phyloP scores from a whole-genome alignment of 1,139 yeast species.

The Candida pseudoviswanathii region DNA sequence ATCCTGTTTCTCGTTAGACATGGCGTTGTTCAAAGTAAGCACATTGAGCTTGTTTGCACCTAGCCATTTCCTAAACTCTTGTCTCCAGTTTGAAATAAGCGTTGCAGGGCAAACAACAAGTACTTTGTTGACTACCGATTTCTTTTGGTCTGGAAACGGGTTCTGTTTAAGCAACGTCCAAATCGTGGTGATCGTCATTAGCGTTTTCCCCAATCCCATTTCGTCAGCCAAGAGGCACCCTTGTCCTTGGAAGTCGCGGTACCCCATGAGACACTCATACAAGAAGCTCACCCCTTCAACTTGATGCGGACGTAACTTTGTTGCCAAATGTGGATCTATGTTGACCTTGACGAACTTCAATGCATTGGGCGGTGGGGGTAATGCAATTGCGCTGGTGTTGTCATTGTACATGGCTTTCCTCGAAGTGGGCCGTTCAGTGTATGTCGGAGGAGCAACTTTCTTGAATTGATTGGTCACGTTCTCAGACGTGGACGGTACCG shows the following conservation, averaged over 20 bases:
- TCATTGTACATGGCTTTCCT: constrained; percentile 14
- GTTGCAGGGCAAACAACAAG: constrained; percentile 93
- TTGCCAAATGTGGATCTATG: constrained; percentile 66
- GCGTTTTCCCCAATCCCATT: constrained; percentile 95
- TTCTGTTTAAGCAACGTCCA: constrained; percentile 84
- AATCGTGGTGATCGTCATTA: constrained; percentile 78
- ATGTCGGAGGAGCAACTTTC: constrained; percentile 13
- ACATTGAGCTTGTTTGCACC: constrained; percentile 65
- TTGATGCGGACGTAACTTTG: constrained; percentile 77
- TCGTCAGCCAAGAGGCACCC: constrained; percentile 95
- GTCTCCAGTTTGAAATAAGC: constrained; percentile 82
- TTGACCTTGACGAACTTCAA: constrained; percentile 52
- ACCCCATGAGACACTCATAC: constrained; percentile 81
- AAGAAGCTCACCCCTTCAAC: constrained; percentile 78
- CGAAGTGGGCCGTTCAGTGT: constrained; percentile 5
- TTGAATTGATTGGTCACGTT: constrained; percentile 9
- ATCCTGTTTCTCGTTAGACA: constrained; percentile 59
- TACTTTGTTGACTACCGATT: constrained; percentile 54
- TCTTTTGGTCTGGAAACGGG: constrained; percentile 44
- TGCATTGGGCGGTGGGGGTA: constrained; percentile 14
- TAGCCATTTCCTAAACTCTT: constrained; percentile 90
- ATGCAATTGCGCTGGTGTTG: constrained; percentile 8
- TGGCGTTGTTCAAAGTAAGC: constrained; percentile 51
- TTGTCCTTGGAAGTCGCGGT: constrained; percentile 48
- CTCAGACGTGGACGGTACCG: constrained; percentile 3